Evolutionary conservation across 805 yeast genomes (phyloP).

Genomic region (Candida ponderosae): DNA sequence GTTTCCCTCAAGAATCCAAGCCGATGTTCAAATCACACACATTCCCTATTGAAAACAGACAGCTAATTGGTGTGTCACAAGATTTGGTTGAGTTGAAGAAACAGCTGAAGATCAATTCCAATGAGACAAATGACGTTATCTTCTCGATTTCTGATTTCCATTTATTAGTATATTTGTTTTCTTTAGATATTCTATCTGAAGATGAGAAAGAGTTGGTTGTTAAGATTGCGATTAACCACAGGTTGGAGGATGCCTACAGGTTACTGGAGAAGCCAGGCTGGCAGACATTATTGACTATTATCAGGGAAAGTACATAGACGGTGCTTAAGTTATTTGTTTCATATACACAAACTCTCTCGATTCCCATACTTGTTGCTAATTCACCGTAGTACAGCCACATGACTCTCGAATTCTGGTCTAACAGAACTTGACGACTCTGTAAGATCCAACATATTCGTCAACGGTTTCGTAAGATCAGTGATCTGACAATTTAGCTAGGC

Average conservation of each 20-base stretch:
- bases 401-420: too few species aligned
- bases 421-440: too few species aligned
- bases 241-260: slow-evolving; percentile 37
- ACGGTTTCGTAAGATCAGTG: too few species aligned
- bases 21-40: slow-evolving; percentile 40
- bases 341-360: not conserved
- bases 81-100: slow-evolving; percentile 47
- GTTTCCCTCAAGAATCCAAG: slow-evolving; percentile 64
- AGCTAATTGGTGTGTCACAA: slow-evolving; percentile 65
- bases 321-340: not conserved
- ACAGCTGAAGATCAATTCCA: slow-evolving; percentile 33
- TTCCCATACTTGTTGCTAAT: not conserved
- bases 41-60: slow-evolving; percentile 79
- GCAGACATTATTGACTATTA: slow-evolving; percentile 66
- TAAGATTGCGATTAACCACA: slow-evolving; percentile 35
- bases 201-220: slow-evolving; percentile 46
- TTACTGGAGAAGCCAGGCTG: slow-evolving; percentile 64
- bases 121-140: slow-evolving; percentile 21
- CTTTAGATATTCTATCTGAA: slow-evolving; percentile 47
- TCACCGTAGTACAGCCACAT: too few species aligned
- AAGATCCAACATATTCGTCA: too few species aligned
- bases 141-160: slow-evolving; percentile 65
- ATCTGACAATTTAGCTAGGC: too few species aligned
- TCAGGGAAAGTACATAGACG: slow-evolving; percentile 22
- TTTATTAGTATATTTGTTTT: slow-evolving; percentile 48